A percentile compares a stretch with the other conserved stretches of the same genome.
Conservation (phyloP, 139 green algal genomes). For the Raphidocelis subcapitata region DNA sequence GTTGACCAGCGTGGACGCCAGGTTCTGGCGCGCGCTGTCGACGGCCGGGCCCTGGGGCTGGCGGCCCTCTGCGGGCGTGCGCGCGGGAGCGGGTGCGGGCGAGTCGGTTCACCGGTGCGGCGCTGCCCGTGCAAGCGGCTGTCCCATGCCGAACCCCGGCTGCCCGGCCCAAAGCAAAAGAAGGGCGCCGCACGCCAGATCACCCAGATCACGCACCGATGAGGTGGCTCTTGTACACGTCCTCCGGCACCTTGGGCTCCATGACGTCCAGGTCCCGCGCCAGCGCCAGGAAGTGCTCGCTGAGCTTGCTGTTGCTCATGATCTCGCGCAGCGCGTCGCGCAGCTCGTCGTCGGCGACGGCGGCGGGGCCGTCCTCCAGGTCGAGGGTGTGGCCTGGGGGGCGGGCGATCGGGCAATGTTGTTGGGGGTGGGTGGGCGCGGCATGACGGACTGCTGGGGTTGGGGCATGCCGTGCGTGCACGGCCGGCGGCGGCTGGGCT, state of each 20-base stretch:
- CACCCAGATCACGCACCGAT: constrained; percentile 49
- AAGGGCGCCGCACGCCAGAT: no score
- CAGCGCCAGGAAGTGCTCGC: constrained; percentile 89
- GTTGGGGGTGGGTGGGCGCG: no score
- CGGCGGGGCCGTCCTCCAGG: constrained; percentile 76
- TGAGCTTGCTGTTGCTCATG: constrained; percentile 80
- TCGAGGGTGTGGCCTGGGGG: constrained; percentile 42
- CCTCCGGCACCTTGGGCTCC: constrained; percentile 90
- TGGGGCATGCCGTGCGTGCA: no score
- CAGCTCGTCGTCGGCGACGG: constrained; percentile 67
- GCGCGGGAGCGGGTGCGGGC: no score
- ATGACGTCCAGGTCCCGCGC: constrained; percentile 97
- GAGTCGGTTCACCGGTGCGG: no score
- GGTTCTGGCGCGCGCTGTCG: constrained; percentile 92
- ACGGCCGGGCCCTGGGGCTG: constrained; percentile 59
- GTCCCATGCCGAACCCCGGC: no score
- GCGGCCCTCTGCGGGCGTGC: constrained; percentile 81
- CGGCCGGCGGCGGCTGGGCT: no score
- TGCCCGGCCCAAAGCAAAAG: no score
- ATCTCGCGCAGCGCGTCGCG: constrained; percentile 71
- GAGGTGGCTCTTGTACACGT: constrained; percentile 98
- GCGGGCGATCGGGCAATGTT: neutral
- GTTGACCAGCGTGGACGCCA: constrained; percentile 97
- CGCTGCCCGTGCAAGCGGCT: no score
- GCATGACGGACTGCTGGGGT: neutral